Conservation (phyloP, 805 yeast species). For the Saccharomycopsis sp. region DNA sequence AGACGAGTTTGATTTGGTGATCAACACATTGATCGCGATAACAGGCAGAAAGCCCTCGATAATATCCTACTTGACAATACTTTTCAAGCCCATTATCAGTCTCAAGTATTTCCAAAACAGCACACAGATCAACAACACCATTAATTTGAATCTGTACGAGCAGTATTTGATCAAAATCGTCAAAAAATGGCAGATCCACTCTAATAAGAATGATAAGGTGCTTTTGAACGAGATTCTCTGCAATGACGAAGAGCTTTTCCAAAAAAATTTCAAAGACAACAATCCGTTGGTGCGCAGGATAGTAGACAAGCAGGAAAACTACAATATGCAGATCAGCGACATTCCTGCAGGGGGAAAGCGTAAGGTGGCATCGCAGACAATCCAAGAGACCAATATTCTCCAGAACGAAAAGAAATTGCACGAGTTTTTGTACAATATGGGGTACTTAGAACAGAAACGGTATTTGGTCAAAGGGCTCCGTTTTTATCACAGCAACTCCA, state of each 20-base stretch:
- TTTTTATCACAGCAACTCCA: conserved; percentile 49
- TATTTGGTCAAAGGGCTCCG: conserved; percentile 57
- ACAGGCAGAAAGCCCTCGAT: conserved; percentile 19
- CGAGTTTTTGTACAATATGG: conserved; percentile 50
- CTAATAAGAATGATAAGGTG: conserved; percentile 14
- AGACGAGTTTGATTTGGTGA: conserved; percentile 13
- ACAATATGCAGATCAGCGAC: conserved; percentile 64
- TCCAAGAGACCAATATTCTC: conserved; percentile 44
- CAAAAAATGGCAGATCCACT: conserved; percentile 12
- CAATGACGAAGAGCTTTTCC: conserved; percentile 2
- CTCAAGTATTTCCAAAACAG: conserved; percentile 12
- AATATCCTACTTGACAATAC: conserved; percentile 5
- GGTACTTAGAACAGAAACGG: conserved; percentile 59
- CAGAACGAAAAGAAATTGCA: conserved; percentile 30
- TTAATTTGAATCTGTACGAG: conserved; percentile 15
- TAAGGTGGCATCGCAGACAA: conserved; percentile 57
- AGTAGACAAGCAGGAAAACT: conserved; percentile 24
- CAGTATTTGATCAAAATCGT: conserved; percentile 10
- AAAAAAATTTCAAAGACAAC: not conserved
- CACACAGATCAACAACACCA: conserved; percentile 11
- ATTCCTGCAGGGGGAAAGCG: conserved; percentile 72
- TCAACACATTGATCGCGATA: conserved; percentile 15
- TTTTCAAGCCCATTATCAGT: conserved; percentile 15
- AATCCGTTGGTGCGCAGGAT: conserved; percentile 3
- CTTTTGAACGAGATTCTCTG: conserved; percentile 16